A percentile compares a stretch with the other conserved stretches of the same genome.
These are phyloP conservation scores for Ilyonectria destructans DNA, from an alignment of 2,329 filamentous ascomycete genomes.

Conservation along the genomic window DNA sequence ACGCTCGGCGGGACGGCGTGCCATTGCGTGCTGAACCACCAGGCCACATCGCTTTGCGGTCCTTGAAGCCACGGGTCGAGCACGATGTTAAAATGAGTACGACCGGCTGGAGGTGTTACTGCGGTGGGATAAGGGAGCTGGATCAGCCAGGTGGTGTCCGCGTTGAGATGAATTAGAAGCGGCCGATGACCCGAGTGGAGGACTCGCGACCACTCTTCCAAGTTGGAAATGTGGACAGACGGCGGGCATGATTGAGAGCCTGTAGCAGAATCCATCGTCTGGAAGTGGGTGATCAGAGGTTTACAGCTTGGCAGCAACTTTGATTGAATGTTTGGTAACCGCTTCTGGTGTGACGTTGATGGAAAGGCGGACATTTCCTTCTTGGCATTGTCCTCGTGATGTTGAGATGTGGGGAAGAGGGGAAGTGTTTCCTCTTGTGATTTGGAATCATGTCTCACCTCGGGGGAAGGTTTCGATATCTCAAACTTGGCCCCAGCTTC, in stretches of 20 bases:
- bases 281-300: not conserved
- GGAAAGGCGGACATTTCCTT: not conserved
- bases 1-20: slow-evolving; percentile 71
- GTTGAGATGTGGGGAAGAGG: not conserved
- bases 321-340: not conserved
- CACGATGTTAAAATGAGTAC: slow-evolving; percentile 75
- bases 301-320: not conserved
- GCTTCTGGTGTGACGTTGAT: not conserved
- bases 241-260: not conserved
- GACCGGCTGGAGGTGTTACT: slow-evolving; percentile 49
- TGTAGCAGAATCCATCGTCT: not conserved
- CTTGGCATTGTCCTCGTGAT: not conserved
- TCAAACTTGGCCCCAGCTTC: not conserved
- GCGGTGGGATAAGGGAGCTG: slow-evolving; percentile 31
- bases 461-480: too few species aligned
- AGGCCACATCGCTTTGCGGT: slow-evolving; percentile 74
- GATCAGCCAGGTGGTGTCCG: slow-evolving; percentile 72
- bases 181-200: slow-evolving; percentile 48
- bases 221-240: not conserved
- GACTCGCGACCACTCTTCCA: slow-evolving; percentile 38
- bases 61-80: slow-evolving; percentile 73
- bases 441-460: not conserved
- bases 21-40: slow-evolving; percentile 78
- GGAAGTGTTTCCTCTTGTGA: not conserved
- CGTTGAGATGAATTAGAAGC: slow-evolving; percentile 76